Percentiles rank a stretch among this genome's conserved stretches.
phyloP scores from a whole-genome alignment of 129 eudicot species.

The Centella asiatica region DNA sequence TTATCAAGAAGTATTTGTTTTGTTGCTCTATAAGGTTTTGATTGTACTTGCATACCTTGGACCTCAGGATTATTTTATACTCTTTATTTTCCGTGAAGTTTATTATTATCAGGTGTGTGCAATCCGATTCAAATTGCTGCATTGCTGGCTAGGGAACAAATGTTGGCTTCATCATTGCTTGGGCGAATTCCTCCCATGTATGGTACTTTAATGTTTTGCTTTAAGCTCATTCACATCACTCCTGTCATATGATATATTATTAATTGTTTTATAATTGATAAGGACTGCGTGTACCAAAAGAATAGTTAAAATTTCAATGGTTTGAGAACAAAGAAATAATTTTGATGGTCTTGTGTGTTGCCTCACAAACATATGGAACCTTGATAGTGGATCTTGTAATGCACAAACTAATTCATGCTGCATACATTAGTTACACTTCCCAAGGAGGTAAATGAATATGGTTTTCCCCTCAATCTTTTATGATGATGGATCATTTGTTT shows the following conservation, averaged over 20 bases:
- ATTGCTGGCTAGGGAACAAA: constrained; percentile 71
- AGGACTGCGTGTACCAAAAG: too few relatives aligned
- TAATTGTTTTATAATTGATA: neutral
- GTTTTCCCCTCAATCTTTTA: neutral
- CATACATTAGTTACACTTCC: too few relatives aligned
- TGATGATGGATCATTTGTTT: constrained; percentile 5
- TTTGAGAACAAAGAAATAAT: neutral
- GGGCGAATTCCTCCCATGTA: constrained; percentile 97
- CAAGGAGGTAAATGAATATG: neutral
- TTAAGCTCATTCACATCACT: neutral
- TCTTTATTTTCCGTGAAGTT: constrained; percentile 48
- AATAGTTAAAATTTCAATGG: neutral
- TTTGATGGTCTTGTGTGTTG: neutral
- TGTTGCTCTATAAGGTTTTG: neutral
- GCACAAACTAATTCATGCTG: too few relatives aligned
- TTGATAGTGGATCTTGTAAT: too few relatives aligned
- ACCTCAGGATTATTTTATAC: constrained; percentile 21
- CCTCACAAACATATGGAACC: neutral
- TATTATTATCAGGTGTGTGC: constrained; percentile 70
- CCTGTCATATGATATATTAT: neutral
- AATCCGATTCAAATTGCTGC: constrained; percentile 83
- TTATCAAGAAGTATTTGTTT: neutral
- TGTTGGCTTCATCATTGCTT: constrained; percentile 56
- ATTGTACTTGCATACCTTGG: constrained; percentile 2
- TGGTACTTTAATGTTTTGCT: constrained; percentile 13